These are phyloP conservation scores for Cucumis cinereus DNA, from an alignment of 306 rosid genomes.

Conservation along the genomic window DNA sequence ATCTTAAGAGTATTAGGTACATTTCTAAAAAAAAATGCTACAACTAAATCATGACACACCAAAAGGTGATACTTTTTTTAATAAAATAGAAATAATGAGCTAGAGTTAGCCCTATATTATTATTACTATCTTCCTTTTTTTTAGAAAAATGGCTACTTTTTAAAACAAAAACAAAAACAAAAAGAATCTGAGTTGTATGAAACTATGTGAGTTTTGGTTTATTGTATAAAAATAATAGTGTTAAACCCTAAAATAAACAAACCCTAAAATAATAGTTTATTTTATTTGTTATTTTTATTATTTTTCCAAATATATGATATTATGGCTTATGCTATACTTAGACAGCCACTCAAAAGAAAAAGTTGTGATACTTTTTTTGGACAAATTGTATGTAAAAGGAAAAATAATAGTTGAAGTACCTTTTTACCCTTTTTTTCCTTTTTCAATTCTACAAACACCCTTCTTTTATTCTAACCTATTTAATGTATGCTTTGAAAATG, in stretches of 20 bases:
- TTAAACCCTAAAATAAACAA: no score
- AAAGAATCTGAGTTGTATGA: neutral
- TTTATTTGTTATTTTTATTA: no score
- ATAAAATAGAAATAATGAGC: no score
- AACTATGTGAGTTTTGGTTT: neutral
- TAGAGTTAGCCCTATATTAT: neutral
- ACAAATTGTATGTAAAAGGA: no score
- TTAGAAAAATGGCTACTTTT: no score
- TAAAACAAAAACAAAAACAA: no score
- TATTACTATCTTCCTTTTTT: no score
- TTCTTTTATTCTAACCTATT: neutral
- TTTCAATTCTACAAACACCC: no score
- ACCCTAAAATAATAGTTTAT: no score
- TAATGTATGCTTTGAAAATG: neutral
- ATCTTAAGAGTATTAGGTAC: neutral
- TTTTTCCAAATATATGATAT: neutral
- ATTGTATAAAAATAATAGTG: no score
- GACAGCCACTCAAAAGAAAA: neutral
- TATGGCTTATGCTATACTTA: neutral
- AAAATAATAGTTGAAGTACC: neutral
- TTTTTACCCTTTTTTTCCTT: neutral
- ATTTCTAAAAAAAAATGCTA: neutral
- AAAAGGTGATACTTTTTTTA: no score
- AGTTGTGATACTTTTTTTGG: neutral
- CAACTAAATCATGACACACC: neutral